Evolutionary conservation across 1,139 yeast genomes (phyloP).

Genomic region (Sugiyamaella sp.): DNA sequence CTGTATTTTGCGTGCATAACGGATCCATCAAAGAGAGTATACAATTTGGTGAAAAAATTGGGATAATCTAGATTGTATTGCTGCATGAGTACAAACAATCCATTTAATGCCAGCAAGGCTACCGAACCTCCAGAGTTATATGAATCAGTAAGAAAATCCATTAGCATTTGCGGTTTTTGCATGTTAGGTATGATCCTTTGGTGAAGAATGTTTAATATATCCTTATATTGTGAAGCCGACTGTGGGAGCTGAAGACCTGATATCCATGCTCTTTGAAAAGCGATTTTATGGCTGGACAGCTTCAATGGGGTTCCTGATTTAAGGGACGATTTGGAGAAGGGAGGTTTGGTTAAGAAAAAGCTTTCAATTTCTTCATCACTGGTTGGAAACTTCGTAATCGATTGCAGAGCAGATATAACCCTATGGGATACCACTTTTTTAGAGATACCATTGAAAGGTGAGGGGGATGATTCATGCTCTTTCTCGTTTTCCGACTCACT

Average conservation of each 20-base stretch:
- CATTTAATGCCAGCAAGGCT: slow-evolving; percentile 82
- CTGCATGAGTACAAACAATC: slow-evolving; percentile 84
- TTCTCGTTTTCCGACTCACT: slow-evolving; percentile 19
- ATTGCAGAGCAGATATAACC: slow-evolving; percentile 39
- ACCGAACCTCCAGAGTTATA: slow-evolving; percentile 70
- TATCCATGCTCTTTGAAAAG: slow-evolving; percentile 72
- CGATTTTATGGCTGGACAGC: slow-evolving; percentile 58
- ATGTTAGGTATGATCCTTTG: slow-evolving; percentile 82
- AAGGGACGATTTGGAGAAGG: slow-evolving; percentile 55
- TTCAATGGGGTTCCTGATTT: slow-evolving; percentile 50
- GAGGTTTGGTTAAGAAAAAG: slow-evolving; percentile 44
- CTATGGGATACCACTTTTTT: slow-evolving; percentile 16
- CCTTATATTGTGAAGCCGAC: slow-evolving; percentile 61
- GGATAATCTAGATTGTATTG: slow-evolving; percentile 88
- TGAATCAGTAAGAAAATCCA: slow-evolving; percentile 93
- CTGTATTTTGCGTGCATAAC: slow-evolving; percentile 78
- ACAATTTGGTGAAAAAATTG: slow-evolving; percentile 80
- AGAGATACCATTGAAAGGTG: background rate
- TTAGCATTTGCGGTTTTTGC: slow-evolving; percentile 75
- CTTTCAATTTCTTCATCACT: slow-evolving; percentile 36
- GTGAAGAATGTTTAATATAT: slow-evolving; percentile 70
- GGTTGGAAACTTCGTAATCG: slow-evolving; percentile 42
- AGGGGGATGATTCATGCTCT: background rate
- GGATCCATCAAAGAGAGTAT: slow-evolving; percentile 71
- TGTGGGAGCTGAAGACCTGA: slow-evolving; percentile 55